Conservation (phyloP, 2,329 filamentous ascomycete genomes). For the Thielaviopsis ethacetica region DNA sequence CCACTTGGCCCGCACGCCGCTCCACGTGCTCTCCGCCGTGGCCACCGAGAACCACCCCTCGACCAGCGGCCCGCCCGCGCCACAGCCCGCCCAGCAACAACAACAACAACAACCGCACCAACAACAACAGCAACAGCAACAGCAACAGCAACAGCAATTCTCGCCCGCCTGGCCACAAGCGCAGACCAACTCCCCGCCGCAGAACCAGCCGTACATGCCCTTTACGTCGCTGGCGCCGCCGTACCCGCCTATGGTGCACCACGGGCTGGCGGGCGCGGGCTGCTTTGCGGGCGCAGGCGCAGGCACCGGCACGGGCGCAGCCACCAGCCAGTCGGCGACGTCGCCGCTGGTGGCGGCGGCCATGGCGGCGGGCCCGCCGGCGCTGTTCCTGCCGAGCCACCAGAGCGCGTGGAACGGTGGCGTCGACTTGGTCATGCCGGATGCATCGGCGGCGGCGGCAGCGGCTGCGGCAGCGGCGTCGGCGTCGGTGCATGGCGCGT, state of each 20-base stretch:
- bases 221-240: neutral
- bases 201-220: neutral
- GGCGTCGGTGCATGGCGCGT: too few relatives aligned
- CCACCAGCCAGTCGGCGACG: neutral
- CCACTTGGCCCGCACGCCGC: neutral
- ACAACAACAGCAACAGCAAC: neutral
- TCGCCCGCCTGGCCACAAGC: neutral
- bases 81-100: neutral
- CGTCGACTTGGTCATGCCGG: neutral
- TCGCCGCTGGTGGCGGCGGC: too few relatives aligned
- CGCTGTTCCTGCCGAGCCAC: too few relatives aligned
- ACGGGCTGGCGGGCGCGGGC: neutral
- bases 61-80: neutral
- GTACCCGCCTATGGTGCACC: neutral
- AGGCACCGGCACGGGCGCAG: too few relatives aligned
- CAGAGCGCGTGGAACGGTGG: neutral
- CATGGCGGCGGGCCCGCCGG: too few relatives aligned
- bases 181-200: neutral
- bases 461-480: too few relatives aligned
- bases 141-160: neutral
- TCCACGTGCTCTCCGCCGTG: constrained; percentile 10
- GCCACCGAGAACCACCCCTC: neutral
- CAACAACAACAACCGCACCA: neutral
- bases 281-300: neutral
- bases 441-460: neutral